phyloP scores from a whole-genome alignment of 108 stramenopile species.

The Epithemia pelagica region DNA sequence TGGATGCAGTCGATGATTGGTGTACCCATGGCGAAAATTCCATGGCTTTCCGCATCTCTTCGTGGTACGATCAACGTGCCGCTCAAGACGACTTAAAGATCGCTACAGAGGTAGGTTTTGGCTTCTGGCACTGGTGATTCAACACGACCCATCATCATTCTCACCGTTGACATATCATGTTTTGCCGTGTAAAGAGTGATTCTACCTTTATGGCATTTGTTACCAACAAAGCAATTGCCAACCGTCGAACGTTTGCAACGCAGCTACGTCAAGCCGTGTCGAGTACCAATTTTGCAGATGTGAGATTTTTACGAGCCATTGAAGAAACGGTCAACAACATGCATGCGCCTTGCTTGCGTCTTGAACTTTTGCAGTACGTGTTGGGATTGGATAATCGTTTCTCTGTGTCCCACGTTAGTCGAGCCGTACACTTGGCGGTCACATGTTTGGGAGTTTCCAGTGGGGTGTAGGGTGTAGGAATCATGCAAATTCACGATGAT shows the following conservation, averaged over 20 bases:
- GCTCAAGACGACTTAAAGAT: conserved; percentile 85
- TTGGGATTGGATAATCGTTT: conserved; percentile 85
- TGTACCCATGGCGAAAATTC: conserved; percentile 76
- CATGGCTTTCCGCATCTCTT: conserved; percentile 84
- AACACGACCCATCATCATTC: too few species aligned
- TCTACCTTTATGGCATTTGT: conserved; percentile 85
- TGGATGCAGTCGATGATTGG: conserved; percentile 84
- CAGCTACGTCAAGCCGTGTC: conserved; percentile 57
- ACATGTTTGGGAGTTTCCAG: conserved; percentile 46
- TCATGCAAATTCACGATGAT: too few species aligned
- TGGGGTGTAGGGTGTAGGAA: too few species aligned
- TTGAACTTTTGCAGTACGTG: conserved; percentile 86
- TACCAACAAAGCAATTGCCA: conserved; percentile 78
- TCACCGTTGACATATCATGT: too few species aligned
- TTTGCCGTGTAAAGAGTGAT: conserved; percentile 12
- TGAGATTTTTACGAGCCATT: conserved; percentile 58
- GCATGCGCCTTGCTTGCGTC: conserved; percentile 81
- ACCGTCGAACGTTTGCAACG: conserved; percentile 70
- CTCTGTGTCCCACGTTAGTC: conserved; percentile 77
- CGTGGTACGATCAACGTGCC: conserved; percentile 83
- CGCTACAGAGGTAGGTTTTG: conserved; percentile 40
- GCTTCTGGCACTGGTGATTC: too few species aligned
- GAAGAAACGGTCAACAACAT: conserved; percentile 56
- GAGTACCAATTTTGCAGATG: conserved; percentile 60
- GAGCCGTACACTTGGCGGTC: conserved; percentile 75